Evolutionary conservation across 1,284 basidiomycete species (phyloP).

Genomic region (Ganoderma multipileum): DNA sequence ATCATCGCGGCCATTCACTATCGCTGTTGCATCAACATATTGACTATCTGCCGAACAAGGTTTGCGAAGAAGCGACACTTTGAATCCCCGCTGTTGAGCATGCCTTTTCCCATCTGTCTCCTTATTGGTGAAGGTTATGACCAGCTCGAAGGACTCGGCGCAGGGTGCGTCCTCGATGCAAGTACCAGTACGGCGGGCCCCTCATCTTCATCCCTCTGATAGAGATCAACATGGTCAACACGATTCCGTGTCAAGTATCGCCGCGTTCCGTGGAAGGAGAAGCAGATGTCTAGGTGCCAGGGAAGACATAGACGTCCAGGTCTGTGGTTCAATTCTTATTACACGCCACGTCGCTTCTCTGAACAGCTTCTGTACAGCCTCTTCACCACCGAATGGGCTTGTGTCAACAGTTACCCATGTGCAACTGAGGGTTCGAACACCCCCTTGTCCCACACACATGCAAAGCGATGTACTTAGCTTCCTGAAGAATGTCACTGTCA

Average conservation of each 20-base stretch:
- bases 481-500: neutral
- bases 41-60: neutral
- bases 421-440: neutral
- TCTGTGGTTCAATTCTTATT: neutral
- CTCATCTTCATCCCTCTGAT: neutral
- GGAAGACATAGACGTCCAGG: neutral
- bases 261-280: neutral
- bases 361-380: slow-evolving; percentile 1
- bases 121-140: neutral
- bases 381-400: neutral
- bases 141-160: neutral
- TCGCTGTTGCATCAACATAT: neutral
- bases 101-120: neutral
- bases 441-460: neutral
- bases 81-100: neutral
- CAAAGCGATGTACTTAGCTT: neutral
- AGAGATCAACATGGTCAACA: neutral
- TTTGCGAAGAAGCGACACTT: neutral
- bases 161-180: neutral
- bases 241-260: neutral
- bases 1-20: neutral
- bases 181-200: neutral
- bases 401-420: neutral
- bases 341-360: neutral
- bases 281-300: neutral